These are phyloP conservation scores for Boeremia exigua DNA, from an alignment of 2,329 filamentous ascomycete species.

Conservation along the genomic window DNA sequence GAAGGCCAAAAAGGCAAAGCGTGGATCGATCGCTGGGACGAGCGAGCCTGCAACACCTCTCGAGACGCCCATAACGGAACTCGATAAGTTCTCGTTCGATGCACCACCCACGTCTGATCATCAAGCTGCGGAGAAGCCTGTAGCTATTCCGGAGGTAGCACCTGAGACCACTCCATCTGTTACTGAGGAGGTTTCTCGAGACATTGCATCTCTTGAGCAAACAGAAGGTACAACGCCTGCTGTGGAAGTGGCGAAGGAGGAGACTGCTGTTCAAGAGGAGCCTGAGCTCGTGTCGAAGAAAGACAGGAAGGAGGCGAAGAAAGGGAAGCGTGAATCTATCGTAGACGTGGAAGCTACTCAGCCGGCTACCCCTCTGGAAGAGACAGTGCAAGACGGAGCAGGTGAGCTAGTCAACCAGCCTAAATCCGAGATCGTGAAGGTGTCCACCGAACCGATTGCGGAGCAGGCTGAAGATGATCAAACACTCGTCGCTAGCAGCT, in stretches of 20 bases:
- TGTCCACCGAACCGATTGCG: background rate
- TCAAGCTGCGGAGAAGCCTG: background rate
- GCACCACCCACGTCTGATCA: background rate
- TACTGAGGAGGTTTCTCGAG: background rate
- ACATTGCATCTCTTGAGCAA: background rate
- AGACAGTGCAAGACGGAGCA: background rate
- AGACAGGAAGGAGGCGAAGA: conserved; percentile 1
- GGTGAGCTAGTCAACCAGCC: background rate
- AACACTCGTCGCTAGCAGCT: background rate
- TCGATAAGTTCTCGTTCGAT: background rate
- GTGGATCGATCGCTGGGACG: background rate
- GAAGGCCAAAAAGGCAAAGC: background rate
- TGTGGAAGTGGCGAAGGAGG: background rate
- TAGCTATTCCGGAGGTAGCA: background rate
- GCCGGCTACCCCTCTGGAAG: background rate
- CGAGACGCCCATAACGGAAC: background rate
- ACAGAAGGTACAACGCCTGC: background rate
- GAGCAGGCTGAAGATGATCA: background rate
- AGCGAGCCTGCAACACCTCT: background rate
- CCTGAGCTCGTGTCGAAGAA: background rate
- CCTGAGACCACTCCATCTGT: background rate
- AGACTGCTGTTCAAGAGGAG: background rate
- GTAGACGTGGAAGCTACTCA: background rate
- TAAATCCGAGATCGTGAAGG: background rate
- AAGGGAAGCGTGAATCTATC: background rate